Percentiles rank a stretch among this genome's conserved stretches.
Conservation (phyloP, 179 eudicot species). For the Heliamphora pulchella region DNA sequence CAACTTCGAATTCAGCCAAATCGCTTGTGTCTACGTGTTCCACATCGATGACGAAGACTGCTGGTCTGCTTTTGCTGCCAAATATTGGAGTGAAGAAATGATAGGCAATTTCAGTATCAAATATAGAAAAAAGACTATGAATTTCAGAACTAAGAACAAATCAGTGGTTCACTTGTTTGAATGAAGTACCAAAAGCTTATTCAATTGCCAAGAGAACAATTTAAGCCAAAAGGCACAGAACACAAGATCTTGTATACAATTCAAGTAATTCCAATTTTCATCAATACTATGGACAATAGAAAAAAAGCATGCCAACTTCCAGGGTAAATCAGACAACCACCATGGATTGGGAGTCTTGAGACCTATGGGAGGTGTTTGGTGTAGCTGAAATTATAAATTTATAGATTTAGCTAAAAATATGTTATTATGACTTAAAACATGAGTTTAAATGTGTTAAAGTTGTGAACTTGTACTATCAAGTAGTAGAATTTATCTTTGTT, state of each 20-base stretch:
- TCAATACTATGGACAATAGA: background rate
- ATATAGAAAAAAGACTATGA: background rate
- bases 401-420: too few species aligned
- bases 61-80: constrained; percentile 1
- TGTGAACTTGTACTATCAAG: too few species aligned
- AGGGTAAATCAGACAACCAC: background rate
- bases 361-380: too few species aligned
- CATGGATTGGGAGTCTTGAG: background rate
- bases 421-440: too few species aligned
- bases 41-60: background rate
- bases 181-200: background rate
- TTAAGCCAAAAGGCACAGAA: background rate
- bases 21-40: constrained; percentile 2
- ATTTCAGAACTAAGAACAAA: background rate
- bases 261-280: background rate
- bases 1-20: constrained; percentile 13
- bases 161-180: background rate
- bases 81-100: constrained; percentile 1
- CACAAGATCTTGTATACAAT: background rate
- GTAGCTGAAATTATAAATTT: too few species aligned
- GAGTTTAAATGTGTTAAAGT: too few species aligned
- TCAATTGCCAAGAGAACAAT: background rate
- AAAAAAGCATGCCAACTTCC: background rate
- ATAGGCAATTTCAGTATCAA: background rate
- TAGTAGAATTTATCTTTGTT: too few species aligned